phyloP scores from a whole-genome alignment of 371 early-diverging fungal genomes.

The Circinella umbellata region DNA sequence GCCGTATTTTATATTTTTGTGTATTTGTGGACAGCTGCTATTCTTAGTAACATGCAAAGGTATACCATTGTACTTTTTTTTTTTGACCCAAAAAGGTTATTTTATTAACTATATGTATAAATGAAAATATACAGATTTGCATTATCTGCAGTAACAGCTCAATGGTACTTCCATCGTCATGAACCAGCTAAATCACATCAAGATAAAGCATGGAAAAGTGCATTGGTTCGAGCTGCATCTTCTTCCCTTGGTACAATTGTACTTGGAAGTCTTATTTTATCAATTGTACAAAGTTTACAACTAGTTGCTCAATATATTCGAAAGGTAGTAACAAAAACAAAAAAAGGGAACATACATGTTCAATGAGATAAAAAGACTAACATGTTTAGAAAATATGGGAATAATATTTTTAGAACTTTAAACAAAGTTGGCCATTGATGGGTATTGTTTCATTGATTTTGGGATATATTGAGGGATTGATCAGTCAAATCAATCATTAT shows the following conservation, averaged over 20 bases:
- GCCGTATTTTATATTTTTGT: slow-evolving; percentile 67
- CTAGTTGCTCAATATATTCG: slow-evolving; percentile 45
- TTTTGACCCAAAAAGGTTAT: no score
- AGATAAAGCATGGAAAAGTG: slow-evolving; percentile 51
- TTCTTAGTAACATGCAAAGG: slow-evolving; percentile 74
- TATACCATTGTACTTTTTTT: slow-evolving; percentile 14
- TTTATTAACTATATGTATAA: neutral
- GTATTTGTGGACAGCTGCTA: slow-evolving; percentile 77
- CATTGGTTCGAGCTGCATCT: slow-evolving; percentile 55
- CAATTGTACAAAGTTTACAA: slow-evolving; percentile 62
- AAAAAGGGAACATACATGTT: neutral
- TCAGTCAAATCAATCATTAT: slow-evolving; percentile 72
- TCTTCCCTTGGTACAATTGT: slow-evolving; percentile 75
- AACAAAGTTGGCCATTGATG: slow-evolving; percentile 32
- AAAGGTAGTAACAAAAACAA: slow-evolving; percentile 42
- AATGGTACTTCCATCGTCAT: slow-evolving; percentile 78
- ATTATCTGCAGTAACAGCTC: slow-evolving; percentile 72
- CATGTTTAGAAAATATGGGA: no score
- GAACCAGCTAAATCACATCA: slow-evolving; percentile 43
- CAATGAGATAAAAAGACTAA: neutral
- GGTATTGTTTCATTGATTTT: slow-evolving; percentile 29
- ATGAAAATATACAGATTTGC: slow-evolving; percentile 46
- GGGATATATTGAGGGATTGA: slow-evolving; percentile 48
- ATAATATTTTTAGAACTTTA: slow-evolving; percentile 28
- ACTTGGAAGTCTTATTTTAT: slow-evolving; percentile 70